Conservation (phyloP, 768 basidiomycete genomes). For the Crassisporium funariophilum region DNA sequence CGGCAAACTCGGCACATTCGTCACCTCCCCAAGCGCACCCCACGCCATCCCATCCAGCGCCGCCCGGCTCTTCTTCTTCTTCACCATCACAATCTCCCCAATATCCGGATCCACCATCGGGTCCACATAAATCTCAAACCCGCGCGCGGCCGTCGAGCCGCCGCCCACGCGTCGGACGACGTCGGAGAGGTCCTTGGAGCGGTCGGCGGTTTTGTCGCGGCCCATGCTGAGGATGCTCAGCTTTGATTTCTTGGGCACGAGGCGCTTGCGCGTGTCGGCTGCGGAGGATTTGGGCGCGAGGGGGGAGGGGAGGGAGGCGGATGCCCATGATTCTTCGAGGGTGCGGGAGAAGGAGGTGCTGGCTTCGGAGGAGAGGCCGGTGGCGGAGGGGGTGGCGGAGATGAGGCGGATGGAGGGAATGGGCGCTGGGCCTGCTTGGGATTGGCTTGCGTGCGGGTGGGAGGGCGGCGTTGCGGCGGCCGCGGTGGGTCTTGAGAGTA, state of each 20-base stretch:
- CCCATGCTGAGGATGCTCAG: conserved; percentile 43
- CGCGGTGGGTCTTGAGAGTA: conserved; percentile 1
- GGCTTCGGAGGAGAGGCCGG: conserved; percentile 41
- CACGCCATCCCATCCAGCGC: conserved; percentile 63
- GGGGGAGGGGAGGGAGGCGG: conserved; percentile 22
- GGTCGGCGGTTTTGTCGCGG: conserved; percentile 33
- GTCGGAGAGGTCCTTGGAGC: conserved; percentile 57
- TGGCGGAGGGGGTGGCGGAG: conserved; percentile 63
- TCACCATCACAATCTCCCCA: conserved; percentile 71
- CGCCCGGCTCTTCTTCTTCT: conserved; percentile 72
- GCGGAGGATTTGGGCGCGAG: conserved; percentile 30
- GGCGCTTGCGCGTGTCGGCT: conserved; percentile 34
- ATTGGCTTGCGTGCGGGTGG: too few relatives aligned
- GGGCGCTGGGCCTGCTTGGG: conserved; percentile 13
- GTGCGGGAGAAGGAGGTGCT: conserved; percentile 35
- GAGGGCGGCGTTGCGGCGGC: conserved; percentile 3
- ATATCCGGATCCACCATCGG: conserved; percentile 63
- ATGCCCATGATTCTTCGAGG: conserved; percentile 39
- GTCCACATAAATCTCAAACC: conserved; percentile 76
- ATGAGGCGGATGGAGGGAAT: conserved; percentile 72
- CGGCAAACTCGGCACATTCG: conserved; percentile 47
- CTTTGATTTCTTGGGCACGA: conserved; percentile 77
- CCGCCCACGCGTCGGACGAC: conserved; percentile 53
- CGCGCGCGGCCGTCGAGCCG: conserved; percentile 37
- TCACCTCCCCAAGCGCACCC: conserved; percentile 56